Conservation (phyloP, 148 eudicot species). For the Camellia granthamiana region DNA sequence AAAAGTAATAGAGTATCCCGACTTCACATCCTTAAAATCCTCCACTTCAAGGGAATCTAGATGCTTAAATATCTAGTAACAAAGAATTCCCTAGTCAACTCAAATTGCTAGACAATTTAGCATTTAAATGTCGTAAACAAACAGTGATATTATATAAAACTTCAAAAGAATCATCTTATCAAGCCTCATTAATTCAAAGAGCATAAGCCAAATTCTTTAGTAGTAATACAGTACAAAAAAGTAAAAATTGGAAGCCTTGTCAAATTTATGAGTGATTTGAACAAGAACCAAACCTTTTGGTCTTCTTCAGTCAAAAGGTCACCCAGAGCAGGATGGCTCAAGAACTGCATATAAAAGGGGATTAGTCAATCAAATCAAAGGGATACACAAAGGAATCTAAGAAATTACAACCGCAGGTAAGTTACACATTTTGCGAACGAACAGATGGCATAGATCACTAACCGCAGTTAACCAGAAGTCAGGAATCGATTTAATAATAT, state of each 20-base stretch:
- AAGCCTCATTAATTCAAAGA: neutral
- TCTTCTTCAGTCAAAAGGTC: slow-evolving; percentile 82
- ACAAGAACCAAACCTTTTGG: slow-evolving; percentile 55
- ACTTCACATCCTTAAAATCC: slow-evolving; percentile 81
- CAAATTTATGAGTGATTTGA: neutral
- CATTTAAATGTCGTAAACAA: neutral
- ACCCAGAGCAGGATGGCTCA: slow-evolving; percentile 87
- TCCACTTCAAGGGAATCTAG: slow-evolving; percentile 80
- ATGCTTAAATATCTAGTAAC: slow-evolving; percentile 70
- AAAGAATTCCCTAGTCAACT: neutral
- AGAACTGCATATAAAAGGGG: slow-evolving; percentile 44
- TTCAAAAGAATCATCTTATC: neutral
- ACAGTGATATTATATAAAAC: neutral
- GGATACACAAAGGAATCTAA: neutral
- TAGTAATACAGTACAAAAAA: neutral
- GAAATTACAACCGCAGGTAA: neutral
- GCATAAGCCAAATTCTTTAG: neutral
- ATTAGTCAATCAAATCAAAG: neutral
- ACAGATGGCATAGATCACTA: slow-evolving; percentile 25
- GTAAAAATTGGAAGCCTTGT: neutral
- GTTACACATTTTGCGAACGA: neutral
- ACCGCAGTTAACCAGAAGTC: slow-evolving; percentile 95
- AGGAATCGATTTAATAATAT: slow-evolving; percentile 67
- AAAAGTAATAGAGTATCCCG: slow-evolving; percentile 83
- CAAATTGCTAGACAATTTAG: neutral